Conservation (phyloP, 257 asterid genomes). For the Eustoma russellianum region DNA sequence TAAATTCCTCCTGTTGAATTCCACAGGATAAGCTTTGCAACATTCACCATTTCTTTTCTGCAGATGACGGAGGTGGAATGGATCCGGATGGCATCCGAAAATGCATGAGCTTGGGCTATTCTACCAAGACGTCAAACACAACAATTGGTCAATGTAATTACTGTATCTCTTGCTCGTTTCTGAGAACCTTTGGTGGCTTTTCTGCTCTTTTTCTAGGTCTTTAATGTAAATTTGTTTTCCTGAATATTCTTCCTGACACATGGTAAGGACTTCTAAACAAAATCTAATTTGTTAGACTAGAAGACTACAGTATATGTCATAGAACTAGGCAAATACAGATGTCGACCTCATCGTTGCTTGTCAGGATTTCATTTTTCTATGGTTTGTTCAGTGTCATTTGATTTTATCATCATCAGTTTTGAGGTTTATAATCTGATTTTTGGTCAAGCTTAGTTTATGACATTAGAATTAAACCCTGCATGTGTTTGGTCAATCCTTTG, state of each 20-base stretch:
- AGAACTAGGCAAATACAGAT: no score
- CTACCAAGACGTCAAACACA: conserved; percentile 64
- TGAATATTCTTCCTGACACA: neutral
- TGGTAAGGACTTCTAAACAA: neutral
- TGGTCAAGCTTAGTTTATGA: no score
- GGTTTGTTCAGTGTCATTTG: neutral
- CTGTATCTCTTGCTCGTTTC: conserved; percentile 9
- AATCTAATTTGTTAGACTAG: neutral
- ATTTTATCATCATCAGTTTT: no score
- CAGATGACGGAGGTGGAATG: conserved; percentile 97
- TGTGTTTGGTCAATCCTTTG: neutral
- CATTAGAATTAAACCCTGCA: neutral
- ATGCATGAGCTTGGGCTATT: conserved; percentile 96
- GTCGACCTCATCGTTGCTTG: no score
- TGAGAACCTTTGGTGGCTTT: neutral
- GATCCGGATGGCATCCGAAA: conserved; percentile 71
- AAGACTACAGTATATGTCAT: no score
- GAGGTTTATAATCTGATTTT: no score
- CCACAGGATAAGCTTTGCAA: conserved; percentile 8
- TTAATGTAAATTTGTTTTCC: neutral
- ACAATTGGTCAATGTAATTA: conserved; percentile 81
- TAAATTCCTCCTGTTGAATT: conserved; percentile 6
- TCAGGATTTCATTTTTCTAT: neutral
- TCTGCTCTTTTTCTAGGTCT: neutral
- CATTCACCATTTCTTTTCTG: conserved; percentile 7